These are phyloP conservation scores for Puccinia coronata DNA, from an alignment of 1,284 basidiomycete genomes.

Conservation along the genomic window DNA sequence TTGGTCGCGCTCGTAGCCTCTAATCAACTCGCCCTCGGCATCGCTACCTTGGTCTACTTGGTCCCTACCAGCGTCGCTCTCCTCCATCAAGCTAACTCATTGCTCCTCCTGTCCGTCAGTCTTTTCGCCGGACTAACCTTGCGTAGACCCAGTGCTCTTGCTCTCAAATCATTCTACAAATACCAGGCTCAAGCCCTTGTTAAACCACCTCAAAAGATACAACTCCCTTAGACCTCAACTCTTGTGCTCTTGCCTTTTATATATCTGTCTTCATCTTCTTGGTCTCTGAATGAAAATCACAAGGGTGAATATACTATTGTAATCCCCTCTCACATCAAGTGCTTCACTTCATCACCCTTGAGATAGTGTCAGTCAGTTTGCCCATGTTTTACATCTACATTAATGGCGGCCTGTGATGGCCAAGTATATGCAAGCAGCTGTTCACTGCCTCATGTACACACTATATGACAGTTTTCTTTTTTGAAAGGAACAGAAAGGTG, in stretches of 20 bases:
- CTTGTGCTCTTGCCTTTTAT: neutral
- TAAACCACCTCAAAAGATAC: neutral
- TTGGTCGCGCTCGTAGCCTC: conserved; percentile 79
- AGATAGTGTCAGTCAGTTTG: too few species aligned
- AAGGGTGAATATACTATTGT: too few species aligned
- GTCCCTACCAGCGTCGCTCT: conserved; percentile 91
- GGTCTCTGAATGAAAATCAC: too few species aligned
- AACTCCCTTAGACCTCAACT: neutral
- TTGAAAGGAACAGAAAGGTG: too few species aligned
- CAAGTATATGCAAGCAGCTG: too few species aligned
- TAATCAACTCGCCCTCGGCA: conserved; percentile 83
- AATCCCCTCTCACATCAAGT: too few species aligned
- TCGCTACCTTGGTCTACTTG: conserved; percentile 86
- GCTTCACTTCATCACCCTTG: too few species aligned
- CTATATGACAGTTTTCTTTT: too few species aligned
- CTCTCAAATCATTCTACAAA: conserved; percentile 57
- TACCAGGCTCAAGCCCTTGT: neutral
- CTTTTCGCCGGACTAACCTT: conserved; percentile 74
- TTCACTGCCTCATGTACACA: too few species aligned
- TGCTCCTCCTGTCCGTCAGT: conserved; percentile 81
- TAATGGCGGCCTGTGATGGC: too few species aligned
- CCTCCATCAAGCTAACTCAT: conserved; percentile 90
- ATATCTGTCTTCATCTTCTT: neutral
- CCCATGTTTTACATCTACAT: too few species aligned
- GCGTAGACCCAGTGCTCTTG: conserved; percentile 70